Evolutionary conservation across 2,329 filamentous ascomycete species (phyloP).

Genomic region (Xylaria sp.): DNA sequence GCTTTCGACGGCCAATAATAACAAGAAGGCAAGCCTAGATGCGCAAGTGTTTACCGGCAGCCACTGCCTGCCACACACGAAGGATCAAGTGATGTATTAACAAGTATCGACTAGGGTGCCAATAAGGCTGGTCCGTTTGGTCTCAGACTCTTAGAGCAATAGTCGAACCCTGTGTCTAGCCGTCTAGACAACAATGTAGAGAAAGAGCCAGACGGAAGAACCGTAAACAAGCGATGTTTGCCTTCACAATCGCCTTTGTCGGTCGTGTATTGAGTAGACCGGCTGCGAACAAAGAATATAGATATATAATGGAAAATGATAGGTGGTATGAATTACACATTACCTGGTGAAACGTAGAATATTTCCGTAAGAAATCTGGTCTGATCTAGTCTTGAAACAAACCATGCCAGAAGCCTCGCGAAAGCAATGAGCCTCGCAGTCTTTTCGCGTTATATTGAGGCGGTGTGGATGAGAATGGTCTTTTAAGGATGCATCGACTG

Average conservation of each 20-base stretch:
- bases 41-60: slow-evolving; percentile 2
- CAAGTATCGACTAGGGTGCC: slow-evolving; percentile 2
- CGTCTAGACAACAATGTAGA: background rate
- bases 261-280: background rate
- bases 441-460: background rate
- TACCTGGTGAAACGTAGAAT: too few relatives aligned
- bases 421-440: background rate
- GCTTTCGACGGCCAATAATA: background rate
- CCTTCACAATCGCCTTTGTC: background rate
- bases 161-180: background rate
- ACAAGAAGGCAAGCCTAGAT: background rate
- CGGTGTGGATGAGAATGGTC: background rate
- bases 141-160: slow-evolving; percentile 3
- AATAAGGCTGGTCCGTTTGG: slow-evolving; percentile 14
- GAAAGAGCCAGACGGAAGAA: too few relatives aligned
- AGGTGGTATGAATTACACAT: background rate
- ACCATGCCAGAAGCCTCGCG: background rate
- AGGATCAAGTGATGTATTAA: background rate
- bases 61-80: background rate
- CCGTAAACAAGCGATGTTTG: background rate
- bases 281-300: background rate
- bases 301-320: too few relatives aligned
- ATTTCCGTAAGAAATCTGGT: background rate
- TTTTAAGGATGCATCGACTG: background rate
- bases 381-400: background rate